Evolutionary conservation across 2,329 filamentous ascomycete genomes (phyloP).

Genomic region (Aspergillus felis): DNA sequence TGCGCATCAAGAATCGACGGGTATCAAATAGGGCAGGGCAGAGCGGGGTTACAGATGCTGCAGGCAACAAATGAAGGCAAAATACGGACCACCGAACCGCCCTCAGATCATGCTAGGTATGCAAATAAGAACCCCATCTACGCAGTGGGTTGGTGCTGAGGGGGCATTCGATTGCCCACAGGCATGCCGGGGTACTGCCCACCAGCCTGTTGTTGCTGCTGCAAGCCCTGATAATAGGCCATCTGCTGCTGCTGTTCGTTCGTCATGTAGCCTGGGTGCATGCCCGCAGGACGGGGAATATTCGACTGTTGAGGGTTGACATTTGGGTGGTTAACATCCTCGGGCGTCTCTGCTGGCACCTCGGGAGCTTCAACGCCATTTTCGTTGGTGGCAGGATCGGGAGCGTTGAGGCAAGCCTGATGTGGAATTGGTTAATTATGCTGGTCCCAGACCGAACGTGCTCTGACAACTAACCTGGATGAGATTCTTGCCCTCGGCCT

Average conservation of each 20-base stretch:
- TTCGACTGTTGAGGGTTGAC: conserved; percentile 65
- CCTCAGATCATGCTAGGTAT: conserved; percentile 15
- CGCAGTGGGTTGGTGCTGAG: conserved; percentile 77
- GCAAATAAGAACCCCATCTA: conserved; percentile 34
- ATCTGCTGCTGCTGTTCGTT: conserved; percentile 68
- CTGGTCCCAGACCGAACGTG: not conserved
- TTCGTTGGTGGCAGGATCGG: conserved; percentile 80
- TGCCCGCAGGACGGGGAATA: conserved; percentile 64
- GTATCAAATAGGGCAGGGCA: conserved; percentile 34
- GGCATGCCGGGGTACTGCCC: conserved; percentile 73
- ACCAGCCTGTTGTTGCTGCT: conserved; percentile 62
- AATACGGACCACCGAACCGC: conserved; percentile 23
- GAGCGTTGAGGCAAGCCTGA: conserved; percentile 92
- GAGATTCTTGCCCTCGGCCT: conserved; percentile 97
- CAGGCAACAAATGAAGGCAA: conserved; percentile 23
- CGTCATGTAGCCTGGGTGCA: conserved; percentile 67
- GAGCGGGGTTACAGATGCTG: conserved; percentile 20
- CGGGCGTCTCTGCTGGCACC: conserved; percentile 76
- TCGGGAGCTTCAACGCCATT: conserved; percentile 74
- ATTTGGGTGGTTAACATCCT: conserved; percentile 76
- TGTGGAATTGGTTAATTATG: conserved; percentile 16
- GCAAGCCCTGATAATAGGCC: conserved; percentile 78
- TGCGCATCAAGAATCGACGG: conserved; percentile 27
- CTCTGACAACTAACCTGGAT: conserved; percentile 71
- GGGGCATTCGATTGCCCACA: conserved; percentile 71